Evolutionary conservation across 805 yeast species (phyloP), one percentile per base, ranked within the genome.

Genomic region (Ogataea salicorniae): DNA sequence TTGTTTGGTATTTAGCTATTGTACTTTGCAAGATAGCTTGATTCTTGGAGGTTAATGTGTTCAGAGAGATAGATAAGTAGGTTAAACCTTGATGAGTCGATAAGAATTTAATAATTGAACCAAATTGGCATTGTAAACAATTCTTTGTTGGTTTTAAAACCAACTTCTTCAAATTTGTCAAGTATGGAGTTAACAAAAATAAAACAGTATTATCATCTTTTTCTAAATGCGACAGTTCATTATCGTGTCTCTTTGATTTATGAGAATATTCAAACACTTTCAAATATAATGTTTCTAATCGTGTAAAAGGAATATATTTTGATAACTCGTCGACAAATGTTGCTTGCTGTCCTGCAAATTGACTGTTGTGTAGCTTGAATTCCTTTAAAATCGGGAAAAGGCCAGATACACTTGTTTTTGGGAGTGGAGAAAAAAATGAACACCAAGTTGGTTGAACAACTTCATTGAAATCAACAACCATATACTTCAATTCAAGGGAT

Each of bases 261-360:
- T 64, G 67, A 1, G 64, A 56, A 31, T 56, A 54, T 47, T 64
- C 68, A 42, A 46, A 46, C 11, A 64, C 51, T 33, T 57, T 55
- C 18, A 64, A 39, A 20, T 40, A 31, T 1, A 58, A 43, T 2
- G 49, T 37, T 26, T 49, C 41, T 9, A 58, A 16, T 11, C 53
- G 46, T 1, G 15, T 34, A 11, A 58, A 42, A 4, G 53, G 48
- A 29, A 58, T 40, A 1, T 37, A 36, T 9, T 46, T 34, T 3
- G 37, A 15, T 17, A 58, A 34, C 15, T 43, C 33, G 5, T 37
- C 18, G 5, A 53, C 39, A 5, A 53, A 41, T 3, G 29, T 31
- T 1, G n/a, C 22, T 42, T 62, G 66, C 6, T 48, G 37, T 34
- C 52, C 41, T 11, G 45, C 59, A 39, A 61, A 51, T 43, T 60